Conservation (phyloP, 306 rosid genomes). For the Psophocarpus tetragonolobus region DNA sequence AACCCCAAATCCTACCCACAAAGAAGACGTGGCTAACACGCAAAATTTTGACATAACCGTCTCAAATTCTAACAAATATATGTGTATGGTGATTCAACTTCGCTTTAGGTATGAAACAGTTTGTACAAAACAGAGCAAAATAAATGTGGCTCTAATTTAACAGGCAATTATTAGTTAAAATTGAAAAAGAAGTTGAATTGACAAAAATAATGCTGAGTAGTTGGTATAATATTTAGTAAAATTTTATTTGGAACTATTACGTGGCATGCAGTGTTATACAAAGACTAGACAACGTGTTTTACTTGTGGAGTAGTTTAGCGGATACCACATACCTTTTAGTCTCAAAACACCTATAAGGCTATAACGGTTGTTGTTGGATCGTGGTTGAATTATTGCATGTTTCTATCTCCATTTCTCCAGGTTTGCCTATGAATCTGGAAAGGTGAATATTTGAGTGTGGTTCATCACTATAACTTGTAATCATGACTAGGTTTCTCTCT, state of each 20-base stretch:
- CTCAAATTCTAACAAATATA: not conserved
- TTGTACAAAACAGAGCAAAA: not conserved
- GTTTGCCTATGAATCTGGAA: not conserved
- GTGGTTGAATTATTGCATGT: not conserved
- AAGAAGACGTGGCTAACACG: not conserved
- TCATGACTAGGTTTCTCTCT: not conserved
- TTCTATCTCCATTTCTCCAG: not conserved
- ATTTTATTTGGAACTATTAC: not conserved
- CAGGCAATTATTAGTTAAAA: not conserved
- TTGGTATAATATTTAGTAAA: not conserved
- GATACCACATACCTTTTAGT: not conserved
- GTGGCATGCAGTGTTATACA: not conserved
- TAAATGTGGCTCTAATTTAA: not conserved
- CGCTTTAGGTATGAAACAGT: not conserved
- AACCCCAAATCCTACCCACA: not conserved
- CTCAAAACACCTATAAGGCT: not conserved
- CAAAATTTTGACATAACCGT: not conserved
- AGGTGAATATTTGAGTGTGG: not conserved
- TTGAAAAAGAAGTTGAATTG: not conserved
- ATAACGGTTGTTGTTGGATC: not conserved
- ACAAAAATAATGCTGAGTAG: not conserved
- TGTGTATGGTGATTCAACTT: not conserved
- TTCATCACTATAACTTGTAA: not conserved
- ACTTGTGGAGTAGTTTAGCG: not conserved
- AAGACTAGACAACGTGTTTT: not conserved